Base-by-base conservation (phyloP, 345 rosid species). In the Camelina sativa region DNA sequence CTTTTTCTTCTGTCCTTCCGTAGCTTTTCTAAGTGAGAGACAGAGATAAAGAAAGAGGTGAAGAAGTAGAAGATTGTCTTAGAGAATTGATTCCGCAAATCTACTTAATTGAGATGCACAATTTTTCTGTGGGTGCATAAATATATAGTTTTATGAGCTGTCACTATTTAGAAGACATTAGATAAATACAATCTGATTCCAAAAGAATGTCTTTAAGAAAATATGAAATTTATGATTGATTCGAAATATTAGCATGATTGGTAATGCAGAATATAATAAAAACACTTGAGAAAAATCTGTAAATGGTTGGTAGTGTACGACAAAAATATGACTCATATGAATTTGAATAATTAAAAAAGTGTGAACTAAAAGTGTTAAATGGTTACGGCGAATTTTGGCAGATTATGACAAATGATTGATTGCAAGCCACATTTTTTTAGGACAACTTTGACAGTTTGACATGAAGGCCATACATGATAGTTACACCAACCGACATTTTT, bases 1-100 rank as follows among this genome's bases (percentile, higher is more conserved):
- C 76, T 82, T 82, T 78, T 82, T 86, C 72, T 83, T 83, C 11
- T 79, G 76, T 28, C 76, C 84, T 79, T 84, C 86, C 94, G 84
- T 89, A 23, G 59, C 66, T 47, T 57, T 58, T 17, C 13, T 41
- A 7, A 13, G 11, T 34, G 20, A 69, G 58, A 76, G 69, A 35
- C 22, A 41, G 40, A 64, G 51, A 19, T 32, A 56, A 15, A 72
- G 19, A 68, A 2, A 10, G 22, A 62, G 19, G 44, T 30, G 37
- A 64, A 53, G 35, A 60, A 48, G 30, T 48, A 4, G 74, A 59
- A n/a, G 32, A 57, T 22, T 74, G 40, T 20, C 23, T 37, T 59
- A 46, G 48, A 55, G 47, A 73, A 34, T 65, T 62, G 62, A 48
- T 46, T 5, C 9, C 2, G 46, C 34, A 30, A 19, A 66, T 57